phyloP scores from a whole-genome alignment of 2,329 filamentous ascomycete species.

The Cytospora mali region DNA sequence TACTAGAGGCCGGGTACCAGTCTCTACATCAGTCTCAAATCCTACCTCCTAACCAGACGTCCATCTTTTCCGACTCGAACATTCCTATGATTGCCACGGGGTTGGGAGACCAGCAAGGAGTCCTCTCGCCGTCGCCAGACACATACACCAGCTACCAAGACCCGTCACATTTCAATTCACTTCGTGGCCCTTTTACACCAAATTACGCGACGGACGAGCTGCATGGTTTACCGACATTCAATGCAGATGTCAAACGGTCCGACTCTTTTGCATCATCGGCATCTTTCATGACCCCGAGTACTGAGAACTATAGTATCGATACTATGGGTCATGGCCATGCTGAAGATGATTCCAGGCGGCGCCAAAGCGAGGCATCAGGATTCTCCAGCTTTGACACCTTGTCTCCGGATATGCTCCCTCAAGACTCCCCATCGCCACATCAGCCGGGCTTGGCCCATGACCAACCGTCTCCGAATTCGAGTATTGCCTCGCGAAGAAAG shows the following conservation, averaged over 20 bases:
- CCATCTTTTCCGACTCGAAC: slow-evolving; percentile 3
- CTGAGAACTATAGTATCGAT: slow-evolving; percentile 23
- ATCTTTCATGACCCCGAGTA: slow-evolving; percentile 24
- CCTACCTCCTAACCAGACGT: slow-evolving; percentile 9
- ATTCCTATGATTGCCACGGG: slow-evolving; percentile 14
- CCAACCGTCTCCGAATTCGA: slow-evolving; percentile 47
- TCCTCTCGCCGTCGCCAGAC: slow-evolving; percentile 24
- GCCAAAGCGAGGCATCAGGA: slow-evolving; percentile 25
- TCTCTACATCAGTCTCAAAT: slow-evolving; percentile 6
- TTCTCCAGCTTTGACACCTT: slow-evolving; percentile 31
- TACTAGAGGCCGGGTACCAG: not conserved
- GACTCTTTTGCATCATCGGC: slow-evolving; percentile 22
- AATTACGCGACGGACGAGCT: slow-evolving; percentile 16
- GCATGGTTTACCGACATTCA: slow-evolving; percentile 11
- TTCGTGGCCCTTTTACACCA: slow-evolving; percentile 18
- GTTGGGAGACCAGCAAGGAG: slow-evolving; percentile 9
- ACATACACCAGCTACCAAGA: slow-evolving; percentile 15
- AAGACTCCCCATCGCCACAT: slow-evolving; percentile 32
- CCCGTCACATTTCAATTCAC: slow-evolving; percentile 14
- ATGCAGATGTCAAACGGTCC: slow-evolving; percentile 5
- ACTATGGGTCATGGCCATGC: slow-evolving; percentile 29
- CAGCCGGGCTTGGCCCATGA: slow-evolving; percentile 28
- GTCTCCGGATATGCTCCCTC: slow-evolving; percentile 38
- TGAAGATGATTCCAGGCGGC: slow-evolving; percentile 25
- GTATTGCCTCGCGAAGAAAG: slow-evolving; percentile 58